Conservation (phyloP, 129 eudicot species). For the Chrysanthemum makinoi region DNA sequence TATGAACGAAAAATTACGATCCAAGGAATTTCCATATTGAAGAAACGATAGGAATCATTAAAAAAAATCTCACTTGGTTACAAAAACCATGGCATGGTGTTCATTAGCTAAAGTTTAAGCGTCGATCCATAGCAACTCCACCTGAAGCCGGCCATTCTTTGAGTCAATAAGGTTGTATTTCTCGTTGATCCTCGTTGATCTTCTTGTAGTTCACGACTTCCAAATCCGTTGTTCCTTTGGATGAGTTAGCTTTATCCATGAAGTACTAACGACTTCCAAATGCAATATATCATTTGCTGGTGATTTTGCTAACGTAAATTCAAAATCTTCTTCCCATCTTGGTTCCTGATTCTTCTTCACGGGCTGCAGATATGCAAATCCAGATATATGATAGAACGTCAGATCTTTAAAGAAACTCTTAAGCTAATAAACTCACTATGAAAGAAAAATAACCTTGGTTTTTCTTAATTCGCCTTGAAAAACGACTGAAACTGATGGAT, state of each 20-base stretch:
- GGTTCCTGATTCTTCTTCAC: background rate
- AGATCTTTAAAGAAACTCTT: no score
- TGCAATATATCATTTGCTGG: background rate
- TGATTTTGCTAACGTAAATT: no score
- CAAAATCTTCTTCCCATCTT: background rate
- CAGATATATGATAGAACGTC: no score
- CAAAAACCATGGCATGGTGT: no score
- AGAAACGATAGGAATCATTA: no score
- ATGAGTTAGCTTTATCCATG: background rate
- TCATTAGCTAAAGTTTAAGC: no score
- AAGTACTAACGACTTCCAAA: background rate
- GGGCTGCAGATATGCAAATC: background rate
- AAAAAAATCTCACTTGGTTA: no score
- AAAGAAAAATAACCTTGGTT: background rate
- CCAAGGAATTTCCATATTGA: no score
- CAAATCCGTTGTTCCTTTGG: background rate
- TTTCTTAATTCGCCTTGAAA: background rate
- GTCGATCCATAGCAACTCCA: background rate
- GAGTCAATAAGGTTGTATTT: background rate
- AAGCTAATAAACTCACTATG: no score
- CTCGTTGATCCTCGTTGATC: background rate
- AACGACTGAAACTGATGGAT: conserved; percentile 45
- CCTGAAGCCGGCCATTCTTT: background rate
- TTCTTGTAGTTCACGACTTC: background rate
- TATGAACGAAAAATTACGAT: no score